Conservation (phyloP, 2,329 filamentous ascomycete species). For the Zymoseptoria pseudotritici region DNA sequence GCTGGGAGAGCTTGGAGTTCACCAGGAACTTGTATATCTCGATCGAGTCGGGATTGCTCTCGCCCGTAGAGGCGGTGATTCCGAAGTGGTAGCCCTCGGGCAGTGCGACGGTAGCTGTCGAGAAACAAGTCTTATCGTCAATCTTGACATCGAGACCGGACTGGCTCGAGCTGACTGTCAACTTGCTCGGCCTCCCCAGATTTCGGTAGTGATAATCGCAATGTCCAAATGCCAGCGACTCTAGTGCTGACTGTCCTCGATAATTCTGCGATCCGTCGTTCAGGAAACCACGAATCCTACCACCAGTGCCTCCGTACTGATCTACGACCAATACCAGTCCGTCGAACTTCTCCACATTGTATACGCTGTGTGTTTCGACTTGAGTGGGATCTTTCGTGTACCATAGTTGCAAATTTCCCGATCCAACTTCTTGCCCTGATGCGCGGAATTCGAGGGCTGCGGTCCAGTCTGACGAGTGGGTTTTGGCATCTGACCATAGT, state of each 20-base stretch:
- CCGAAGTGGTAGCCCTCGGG: slow-evolving; percentile 78
- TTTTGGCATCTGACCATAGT: slow-evolving; percentile 64
- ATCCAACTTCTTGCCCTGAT: slow-evolving; percentile 73
- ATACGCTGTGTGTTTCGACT: slow-evolving; percentile 69
- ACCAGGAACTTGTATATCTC: slow-evolving; percentile 84
- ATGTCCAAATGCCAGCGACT: slow-evolving; percentile 84
- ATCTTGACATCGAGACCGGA: slow-evolving; percentile 68
- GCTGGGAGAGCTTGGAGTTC: slow-evolving; percentile 40
- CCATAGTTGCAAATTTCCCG: slow-evolving; percentile 92
- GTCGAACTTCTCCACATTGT: slow-evolving; percentile 78
- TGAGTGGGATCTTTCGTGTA: slow-evolving; percentile 60
- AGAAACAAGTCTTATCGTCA: slow-evolving; percentile 76
- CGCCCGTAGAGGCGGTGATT: slow-evolving; percentile 77
- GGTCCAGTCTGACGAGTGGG: slow-evolving; percentile 58
- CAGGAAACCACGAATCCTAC: slow-evolving; percentile 82
- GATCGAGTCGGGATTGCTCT: slow-evolving; percentile 80
- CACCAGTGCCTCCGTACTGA: slow-evolving; percentile 67
- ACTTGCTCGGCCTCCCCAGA: slow-evolving; percentile 70
- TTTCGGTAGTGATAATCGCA: slow-evolving; percentile 90
- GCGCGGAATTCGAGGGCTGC: slow-evolving; percentile 82
- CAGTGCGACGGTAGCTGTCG: slow-evolving; percentile 67
- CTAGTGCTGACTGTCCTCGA: slow-evolving; percentile 65
- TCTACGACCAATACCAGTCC: slow-evolving; percentile 85
- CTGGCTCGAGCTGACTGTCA: slow-evolving; percentile 61
- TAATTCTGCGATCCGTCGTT: slow-evolving; percentile 85